A percentile compares a stretch with the other conserved stretches of the same genome.
phyloP scores from a whole-genome alignment of 1,139 yeast genomes.

The Diutina rugosa region DNA sequence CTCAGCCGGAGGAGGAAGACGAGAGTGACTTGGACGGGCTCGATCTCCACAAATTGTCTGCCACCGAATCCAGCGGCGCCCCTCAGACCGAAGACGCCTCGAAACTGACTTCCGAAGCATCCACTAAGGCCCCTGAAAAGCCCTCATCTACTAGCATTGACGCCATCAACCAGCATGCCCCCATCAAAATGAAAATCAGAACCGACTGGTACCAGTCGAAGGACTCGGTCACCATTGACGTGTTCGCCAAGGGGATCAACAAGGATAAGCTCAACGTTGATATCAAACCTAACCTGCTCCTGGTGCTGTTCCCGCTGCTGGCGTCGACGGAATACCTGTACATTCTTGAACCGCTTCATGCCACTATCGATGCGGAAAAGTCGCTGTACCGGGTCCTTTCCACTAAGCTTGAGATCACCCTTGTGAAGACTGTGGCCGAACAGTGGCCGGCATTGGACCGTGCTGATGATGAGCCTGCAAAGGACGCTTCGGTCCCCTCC shows the following conservation, averaged over 20 bases:
- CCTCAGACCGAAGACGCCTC: background rate
- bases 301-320: conserved; percentile 33
- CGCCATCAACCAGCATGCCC: conserved; percentile 26
- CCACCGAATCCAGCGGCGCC: background rate
- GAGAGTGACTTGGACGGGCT: background rate
- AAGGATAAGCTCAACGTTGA: conserved; percentile 24
- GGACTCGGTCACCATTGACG: conserved; percentile 45
- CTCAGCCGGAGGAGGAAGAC: background rate
- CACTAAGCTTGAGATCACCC: conserved; percentile 61
- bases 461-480: conserved; percentile 6
- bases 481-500: conserved; percentile 9
- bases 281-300: conserved; percentile 18
- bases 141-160: conserved; percentile 16
- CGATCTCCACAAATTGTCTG: background rate
- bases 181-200: conserved; percentile 34
- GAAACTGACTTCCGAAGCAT: background rate
- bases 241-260: conserved; percentile 60
- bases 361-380: conserved; percentile 31
- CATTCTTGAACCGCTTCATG: conserved; percentile 37
- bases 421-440: conserved; percentile 20
- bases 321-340: conserved; percentile 35
- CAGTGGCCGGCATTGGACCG: conserved; percentile 35
- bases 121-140: background rate
- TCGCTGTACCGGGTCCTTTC: conserved; percentile 43
- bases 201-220: conserved; percentile 74